Evolutionary conservation across 2,329 filamentous ascomycete genomes (phyloP).

Genomic region (Curvularia sp.): DNA sequence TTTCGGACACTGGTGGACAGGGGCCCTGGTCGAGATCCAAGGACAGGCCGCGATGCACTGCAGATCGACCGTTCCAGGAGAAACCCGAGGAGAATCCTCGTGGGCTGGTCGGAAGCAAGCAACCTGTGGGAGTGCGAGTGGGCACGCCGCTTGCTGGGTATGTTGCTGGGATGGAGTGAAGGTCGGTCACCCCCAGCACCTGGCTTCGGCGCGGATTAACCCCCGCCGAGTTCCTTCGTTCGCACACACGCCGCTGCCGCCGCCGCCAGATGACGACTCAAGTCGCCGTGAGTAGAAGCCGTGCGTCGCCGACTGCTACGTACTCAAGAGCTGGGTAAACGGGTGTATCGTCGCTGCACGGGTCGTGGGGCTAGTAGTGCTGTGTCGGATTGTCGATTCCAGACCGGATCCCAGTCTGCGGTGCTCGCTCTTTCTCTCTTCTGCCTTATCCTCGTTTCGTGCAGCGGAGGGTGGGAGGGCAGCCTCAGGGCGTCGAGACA

Average conservation of each 20-base stretch:
- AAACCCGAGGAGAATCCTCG: slow-evolving; percentile 29
- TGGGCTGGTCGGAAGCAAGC: slow-evolving; percentile 36
- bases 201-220: slow-evolving; percentile 30
- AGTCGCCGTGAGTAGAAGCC: slow-evolving; percentile 12
- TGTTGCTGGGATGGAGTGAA: slow-evolving; percentile 12
- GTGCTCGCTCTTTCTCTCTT: neutral
- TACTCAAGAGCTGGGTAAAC: neutral
- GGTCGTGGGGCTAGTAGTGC: slow-evolving; percentile 26
- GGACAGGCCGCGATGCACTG: slow-evolving; percentile 52
- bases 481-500: slow-evolving; percentile 29
- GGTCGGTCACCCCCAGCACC: slow-evolving; percentile 7
- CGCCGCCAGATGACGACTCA: slow-evolving; percentile 17
- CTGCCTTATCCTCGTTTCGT: neutral
- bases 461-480: neutral
- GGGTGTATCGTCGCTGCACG: neutral
- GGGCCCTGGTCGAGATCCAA: slow-evolving; percentile 37
- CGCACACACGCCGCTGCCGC: slow-evolving; percentile 18
- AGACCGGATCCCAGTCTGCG: neutral
- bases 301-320: slow-evolving; percentile 20
- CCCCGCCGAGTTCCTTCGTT: slow-evolving; percentile 18
- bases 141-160: neutral
- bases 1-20: slow-evolving; percentile 42
- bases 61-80: slow-evolving; percentile 49
- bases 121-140: slow-evolving; percentile 20
- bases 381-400: neutral